Evolutionary conservation across 2,329 filamentous ascomycete species (phyloP).

Genomic region (Trichoderma citrinoviride): DNA sequence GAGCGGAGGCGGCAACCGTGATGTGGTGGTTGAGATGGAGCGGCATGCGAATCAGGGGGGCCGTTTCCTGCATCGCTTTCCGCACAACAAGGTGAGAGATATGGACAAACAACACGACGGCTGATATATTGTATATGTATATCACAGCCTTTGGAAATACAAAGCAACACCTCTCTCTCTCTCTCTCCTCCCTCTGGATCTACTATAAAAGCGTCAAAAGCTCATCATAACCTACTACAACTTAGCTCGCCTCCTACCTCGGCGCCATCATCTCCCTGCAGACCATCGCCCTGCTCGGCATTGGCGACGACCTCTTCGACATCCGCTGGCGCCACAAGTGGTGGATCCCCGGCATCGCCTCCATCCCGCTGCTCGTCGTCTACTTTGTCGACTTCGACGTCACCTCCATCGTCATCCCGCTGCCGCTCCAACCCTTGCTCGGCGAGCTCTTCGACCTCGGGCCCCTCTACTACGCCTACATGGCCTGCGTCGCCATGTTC

Average conservation of each 20-base stretch:
- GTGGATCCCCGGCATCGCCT: slow-evolving; percentile 91
- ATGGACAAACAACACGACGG: neutral
- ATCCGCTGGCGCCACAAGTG: slow-evolving; percentile 99
- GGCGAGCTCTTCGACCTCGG: slow-evolving; percentile 83
- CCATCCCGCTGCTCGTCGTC: slow-evolving; percentile 89
- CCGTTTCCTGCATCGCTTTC: slow-evolving; percentile 84
- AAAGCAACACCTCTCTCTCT: too few species aligned
- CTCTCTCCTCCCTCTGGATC: neutral
- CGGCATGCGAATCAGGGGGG: slow-evolving; percentile 77
- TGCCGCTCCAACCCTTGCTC: slow-evolving; percentile 78
- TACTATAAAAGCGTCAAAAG: neutral
- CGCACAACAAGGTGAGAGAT: slow-evolving; percentile 86
- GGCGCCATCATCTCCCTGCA: slow-evolving; percentile 92
- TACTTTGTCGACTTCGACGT: slow-evolving; percentile 99
- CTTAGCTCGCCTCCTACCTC: slow-evolving; percentile 85
- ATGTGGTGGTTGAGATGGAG: slow-evolving; percentile 68
- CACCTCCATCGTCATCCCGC: slow-evolving; percentile 88
- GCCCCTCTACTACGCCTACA: slow-evolving; percentile 88
- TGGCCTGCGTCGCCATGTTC: slow-evolving; percentile 95
- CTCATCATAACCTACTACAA: neutral
- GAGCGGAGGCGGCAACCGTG: slow-evolving; percentile 86
- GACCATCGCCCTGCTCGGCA: slow-evolving; percentile 83
- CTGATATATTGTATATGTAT: neutral
- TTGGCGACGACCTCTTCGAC: slow-evolving; percentile 95
- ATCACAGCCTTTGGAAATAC: neutral